Base-by-base conservation (phyloP, 2,329 filamentous ascomycete genomes). In the Ceratocystis huliohia region DNA sequence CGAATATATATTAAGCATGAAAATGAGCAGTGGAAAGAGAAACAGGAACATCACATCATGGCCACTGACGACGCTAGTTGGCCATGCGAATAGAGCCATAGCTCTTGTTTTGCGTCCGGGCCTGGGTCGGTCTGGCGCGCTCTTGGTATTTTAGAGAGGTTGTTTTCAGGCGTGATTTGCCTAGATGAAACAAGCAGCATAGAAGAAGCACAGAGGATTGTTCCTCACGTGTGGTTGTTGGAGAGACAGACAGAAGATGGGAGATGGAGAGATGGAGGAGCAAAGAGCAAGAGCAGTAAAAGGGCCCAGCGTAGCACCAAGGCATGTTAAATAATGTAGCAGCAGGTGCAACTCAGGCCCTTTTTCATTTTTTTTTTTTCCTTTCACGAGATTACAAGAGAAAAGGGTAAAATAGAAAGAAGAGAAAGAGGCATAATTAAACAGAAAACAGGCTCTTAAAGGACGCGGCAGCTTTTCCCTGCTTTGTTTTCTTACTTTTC, bases 141-240 rank as follows among this genome's bases (percentile, higher is more conserved):
- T 53, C 48, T 53, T 53, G n/a, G n/a, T 53, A n/a, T 41, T 30
- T 61, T 33, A 13, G 37, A 8, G 57, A 61, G 28, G 2, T 10
- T 28, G 5, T 48, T 63, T 63, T 63, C 17, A 30, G 56, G 15
- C 28, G 28, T 37, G 56, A 59, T 59, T 59, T 59, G 15, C 56
- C 13, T 8, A 33, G 15, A 37, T 59, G 56, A 59, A 59, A 59
- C 56, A 37, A 15, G 28, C 28, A 37, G 56, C 53, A 57, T 15
- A 41, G 37, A 41, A 41, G 37, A 41, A 41, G 37, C 37, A 13
- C 37, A 13, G 37, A 41, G 37, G 10, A 15, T 15, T 41, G 37
- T 41, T 41, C 13, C 37, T 41, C 37, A 5, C 13, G 37, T 41
- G 8, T 41, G 3, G 37, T 41, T 41, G 37, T 41, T 41, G 37